A percentile compares a stretch with the other conserved stretches of the same genome.
phyloP scores from a whole-genome alignment of 2,329 filamentous ascomycete genomes.

The Sclerotinia minor region DNA sequence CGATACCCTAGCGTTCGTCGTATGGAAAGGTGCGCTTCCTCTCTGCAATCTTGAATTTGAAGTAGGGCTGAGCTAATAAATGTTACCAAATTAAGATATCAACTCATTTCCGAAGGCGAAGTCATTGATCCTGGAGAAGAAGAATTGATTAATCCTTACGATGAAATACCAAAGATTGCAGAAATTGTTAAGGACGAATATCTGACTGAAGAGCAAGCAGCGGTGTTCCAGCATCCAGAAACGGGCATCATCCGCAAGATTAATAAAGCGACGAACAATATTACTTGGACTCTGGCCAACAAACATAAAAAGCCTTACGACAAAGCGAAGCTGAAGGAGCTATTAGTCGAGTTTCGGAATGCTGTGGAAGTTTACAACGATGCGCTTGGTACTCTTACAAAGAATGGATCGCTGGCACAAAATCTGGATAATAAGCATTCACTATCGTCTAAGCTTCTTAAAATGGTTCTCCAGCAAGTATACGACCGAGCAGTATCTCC shows the following conservation, averaged over 20 bases:
- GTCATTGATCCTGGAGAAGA: constrained; percentile 75
- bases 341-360: constrained; percentile 66
- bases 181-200: constrained; percentile 73
- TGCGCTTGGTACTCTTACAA: constrained; percentile 63
- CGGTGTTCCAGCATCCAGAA: constrained; percentile 68
- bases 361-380: constrained; percentile 78
- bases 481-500: constrained; percentile 93
- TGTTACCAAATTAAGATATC: constrained; percentile 52
- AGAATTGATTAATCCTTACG: constrained; percentile 74
- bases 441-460: constrained; percentile 70
- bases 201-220: constrained; percentile 67
- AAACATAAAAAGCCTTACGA: constrained; percentile 51
- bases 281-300: constrained; percentile 14
- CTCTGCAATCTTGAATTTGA: neutral
- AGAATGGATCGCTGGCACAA: constrained; percentile 69
- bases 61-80: constrained; percentile 4
- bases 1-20: constrained; percentile 79
- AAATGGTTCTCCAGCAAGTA: constrained; percentile 81
- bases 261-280: constrained; percentile 58
- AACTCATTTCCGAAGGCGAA: constrained; percentile 76
- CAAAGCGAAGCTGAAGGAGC: constrained; percentile 62
- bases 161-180: constrained; percentile 71
- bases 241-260: constrained; percentile 75
- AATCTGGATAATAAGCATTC: constrained; percentile 69
- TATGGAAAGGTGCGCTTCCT: constrained; percentile 60